Evolutionary conservation across 2,329 filamentous ascomycete species (phyloP), one percentile per base, ranked within the genome.

Genomic region (Aspergillus bombycis): DNA sequence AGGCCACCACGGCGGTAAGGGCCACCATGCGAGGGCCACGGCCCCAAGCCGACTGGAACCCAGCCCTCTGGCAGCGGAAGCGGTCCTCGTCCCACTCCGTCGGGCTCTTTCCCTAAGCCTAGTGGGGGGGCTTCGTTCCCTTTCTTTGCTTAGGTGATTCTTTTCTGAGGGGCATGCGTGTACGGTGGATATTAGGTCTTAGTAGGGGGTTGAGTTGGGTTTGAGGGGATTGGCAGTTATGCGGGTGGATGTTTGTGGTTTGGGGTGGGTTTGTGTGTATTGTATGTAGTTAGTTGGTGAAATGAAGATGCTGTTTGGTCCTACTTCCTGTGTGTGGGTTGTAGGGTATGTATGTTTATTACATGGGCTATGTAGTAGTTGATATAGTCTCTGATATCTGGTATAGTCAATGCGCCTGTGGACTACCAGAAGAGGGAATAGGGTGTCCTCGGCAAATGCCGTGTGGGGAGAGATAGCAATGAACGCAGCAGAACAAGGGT

Each of bases 111-210:
- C 48, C 23, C 58, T 48, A 26, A 36, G 3, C 58, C 58, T 38
- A 60, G 9, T 12, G 21, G 32, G 14, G 45, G 36, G 11, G 58
- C n/a, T 9, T 23, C n/a, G 9, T 34, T 36, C 36, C 26, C 48
- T 19, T 60, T 60, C 50, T 50, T 23, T 43, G 50, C 48, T 43
- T 55, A 34, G 34, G 19, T 55, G 45, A 30, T 11, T n/a, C n/a
- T 21, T n/a, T 45, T 41, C 26, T n/a, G 48, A 14, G 34, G 16
- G 43, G 8, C 19, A 12, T 3, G 6, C 26, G 45, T 43, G 32
- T 7, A 14, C n/a, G 28, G 30, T 60, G n/a, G 26, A 48, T 34
- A 32, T 43, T 30, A 23, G 11, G 6, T 21, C 30, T 38, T 21
- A 11, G 28, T n/a, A n/a, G 8, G 19, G 4, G 48, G 48, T 0